Evolutionary conservation across 805 yeast species (phyloP), one percentile per base, ranked within the genome.

Genomic region (Candida namnaoensis): DNA sequence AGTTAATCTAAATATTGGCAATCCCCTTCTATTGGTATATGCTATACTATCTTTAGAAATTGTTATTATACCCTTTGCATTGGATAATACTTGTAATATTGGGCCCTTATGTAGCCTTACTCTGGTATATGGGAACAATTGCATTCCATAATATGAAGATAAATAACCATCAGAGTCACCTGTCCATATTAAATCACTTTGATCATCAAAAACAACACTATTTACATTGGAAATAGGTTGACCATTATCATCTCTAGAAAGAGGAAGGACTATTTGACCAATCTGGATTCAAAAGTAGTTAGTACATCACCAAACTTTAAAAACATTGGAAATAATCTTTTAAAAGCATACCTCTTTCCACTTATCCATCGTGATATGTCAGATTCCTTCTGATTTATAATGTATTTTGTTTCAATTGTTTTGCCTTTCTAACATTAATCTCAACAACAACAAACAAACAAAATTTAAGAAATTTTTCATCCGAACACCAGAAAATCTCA

Each of bases 151-250:
- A 39, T 57, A 69, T 2, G 72, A 64, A 5, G 67, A 60, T 0
- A 71, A 52, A 36, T 68, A 60, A 5, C 90, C 85, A 34, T 66
- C 69, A 1, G 66, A 58, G 56, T 86, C 93, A 14, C 95, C 95
- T 1, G 81, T 70, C 98, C 98, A 91, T 2, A 90, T 56, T 37
- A 93, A 65, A 50, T 90, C 93, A 44, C 79, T 74, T n/a, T 72
- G 63, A 33, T 71, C 71, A 61, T 90, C 96, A 58, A 88, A 88
- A 4, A 61, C 59, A 7, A 76, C 44, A 35, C 50, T 38, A 12
- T 54, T 49, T 11, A 44, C 50, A 1, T 38, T 32, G n/a, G 48
- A 49, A 9, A 12, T 6, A 13, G 6, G 7, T 12, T 30, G 33
- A 13, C 11, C 11, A 30, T 11, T 12, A 30, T 9, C n/a, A 30